phyloP scores from a whole-genome alignment of 306 rosid species.

The Lablab purpureus region DNA sequence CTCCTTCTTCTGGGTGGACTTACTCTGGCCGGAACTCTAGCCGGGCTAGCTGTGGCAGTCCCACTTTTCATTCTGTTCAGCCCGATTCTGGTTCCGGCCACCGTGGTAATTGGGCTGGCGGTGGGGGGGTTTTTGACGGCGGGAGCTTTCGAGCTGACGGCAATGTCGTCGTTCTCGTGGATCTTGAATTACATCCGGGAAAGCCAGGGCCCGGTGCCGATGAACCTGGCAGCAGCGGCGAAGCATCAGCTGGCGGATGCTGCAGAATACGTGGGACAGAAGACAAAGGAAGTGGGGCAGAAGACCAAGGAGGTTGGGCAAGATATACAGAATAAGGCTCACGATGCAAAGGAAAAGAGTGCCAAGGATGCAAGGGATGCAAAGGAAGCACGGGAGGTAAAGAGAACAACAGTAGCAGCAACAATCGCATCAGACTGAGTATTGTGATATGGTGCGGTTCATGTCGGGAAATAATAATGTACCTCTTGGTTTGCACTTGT shows the following conservation, averaged over 20 bases:
- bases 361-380: not conserved
- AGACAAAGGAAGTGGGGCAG: conserved; percentile 69
- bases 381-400: not conserved
- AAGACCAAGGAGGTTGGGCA: conserved; percentile 68
- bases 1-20: conserved; percentile 68
- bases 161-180: conserved; percentile 77
- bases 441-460: not conserved
- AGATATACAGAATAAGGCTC: conserved; percentile 78
- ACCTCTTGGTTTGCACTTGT: conserved; percentile 3
- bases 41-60: conserved; percentile 57
- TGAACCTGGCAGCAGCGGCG: conserved; percentile 53
- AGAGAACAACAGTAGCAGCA: not conserved
- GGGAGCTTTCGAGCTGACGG: conserved; percentile 78
- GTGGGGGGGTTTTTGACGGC: conserved; percentile 71
- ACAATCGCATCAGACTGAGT: not conserved
- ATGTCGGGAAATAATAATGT: conserved; percentile 33
- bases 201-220: conserved; percentile 58
- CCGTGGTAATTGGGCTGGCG: conserved; percentile 64
- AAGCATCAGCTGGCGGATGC: conserved; percentile 61
- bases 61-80: conserved; percentile 83
- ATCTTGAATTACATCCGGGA: conserved; percentile 56
- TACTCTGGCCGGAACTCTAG: conserved; percentile 64
- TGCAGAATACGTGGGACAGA: conserved; percentile 73
- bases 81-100: conserved; percentile 85
- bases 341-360: conserved; percentile 57